A percentile compares a stretch with the other conserved stretches of the same genome.
Evolutionary conservation across 23 red algal species (phyloP).

Genomic region (Rhodosorus marinus): DNA sequence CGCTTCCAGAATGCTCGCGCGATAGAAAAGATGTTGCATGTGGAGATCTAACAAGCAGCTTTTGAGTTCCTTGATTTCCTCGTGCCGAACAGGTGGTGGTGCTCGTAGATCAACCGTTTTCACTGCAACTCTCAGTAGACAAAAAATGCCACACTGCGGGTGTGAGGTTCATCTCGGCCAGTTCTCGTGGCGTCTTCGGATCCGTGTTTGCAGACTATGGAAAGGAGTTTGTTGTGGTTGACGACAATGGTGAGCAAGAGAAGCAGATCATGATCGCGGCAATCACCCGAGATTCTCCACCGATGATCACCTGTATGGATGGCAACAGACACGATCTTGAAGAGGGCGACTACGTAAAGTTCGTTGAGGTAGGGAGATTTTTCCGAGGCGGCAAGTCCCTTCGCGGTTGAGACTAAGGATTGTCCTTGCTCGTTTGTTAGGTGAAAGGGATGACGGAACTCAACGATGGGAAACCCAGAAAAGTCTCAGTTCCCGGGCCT

Average conservation of each 20-base stretch:
- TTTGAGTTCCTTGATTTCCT: too few relatives aligned
- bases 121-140: conserved; percentile 22
- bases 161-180: conserved; percentile 40
- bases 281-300: not conserved
- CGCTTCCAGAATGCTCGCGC: too few relatives aligned
- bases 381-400: not conserved
- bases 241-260: conserved; percentile 78
- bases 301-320: conserved; percentile 68
- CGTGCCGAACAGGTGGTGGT: conserved; percentile 70
- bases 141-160: conserved; percentile 28
- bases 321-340: conserved; percentile 96
- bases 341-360: conserved; percentile 67
- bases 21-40: too few relatives aligned
- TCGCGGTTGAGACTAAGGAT: not conserved
- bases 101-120: conserved; percentile 58
- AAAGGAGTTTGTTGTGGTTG: conserved; percentile 38
- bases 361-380: too few relatives aligned
- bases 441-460: conserved; percentile 74
- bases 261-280: conserved; percentile 18
- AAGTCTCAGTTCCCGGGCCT: conserved; percentile 52
- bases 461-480: conserved; percentile 59
- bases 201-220: conserved; percentile 85
- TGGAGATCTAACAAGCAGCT: too few relatives aligned
- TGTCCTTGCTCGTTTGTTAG: too few relatives aligned
- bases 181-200: conserved; percentile 73